Evolutionary conservation across 345 rosid genomes (phyloP), one percentile per base, ranked within the genome.

Genomic region (Dimocarpus longan): DNA sequence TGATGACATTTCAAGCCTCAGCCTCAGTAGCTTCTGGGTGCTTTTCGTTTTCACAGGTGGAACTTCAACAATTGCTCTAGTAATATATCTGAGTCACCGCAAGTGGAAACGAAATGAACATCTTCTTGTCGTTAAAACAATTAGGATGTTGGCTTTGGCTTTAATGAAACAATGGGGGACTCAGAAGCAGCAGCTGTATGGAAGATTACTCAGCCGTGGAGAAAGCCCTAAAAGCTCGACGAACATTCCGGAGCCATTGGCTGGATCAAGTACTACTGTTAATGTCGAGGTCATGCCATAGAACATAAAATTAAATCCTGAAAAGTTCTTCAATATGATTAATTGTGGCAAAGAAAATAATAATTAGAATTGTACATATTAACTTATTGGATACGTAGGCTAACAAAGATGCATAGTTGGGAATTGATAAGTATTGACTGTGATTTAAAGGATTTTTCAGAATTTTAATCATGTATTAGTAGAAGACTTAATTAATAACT

Each of bases 51-150:
- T 79, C 8, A 65, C 80, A 42, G 82, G 59, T 37, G 74, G 73
- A 15, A 79, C 75, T 43, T 82, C 85, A 15, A 76, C 85, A 8
- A 9, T 79, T 60, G 80, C 82, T 48, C 78, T 82, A 12, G 0
- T 71, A 4, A 52, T 69, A 18, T 78, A 64, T 57, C 5, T 62
- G 19, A 18, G 57, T 63, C 70, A 28, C 22, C 10, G n/a, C 50
- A 19, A 18, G 64, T 50, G 78, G 71, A 66, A 50, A 66, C 5
- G 48, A 12, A 50, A 37, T 37, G 60, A 65, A 24, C 16, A 6
- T 66, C n/a, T 76, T 46, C 64, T 66, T 37, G n/a, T 19, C 18
- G 8, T 28, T 19, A 50, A 12, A 32, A 50, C 28, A 10, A 32
- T n/a, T n/a, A n/a, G n/a, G n/a, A n/a, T n/a, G n/a, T n/a, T n/a